Evolutionary conservation across 2,329 filamentous ascomycete genomes (phyloP), one percentile per base, ranked within the genome.

Genomic region (Acrodontium crateriforme): DNA sequence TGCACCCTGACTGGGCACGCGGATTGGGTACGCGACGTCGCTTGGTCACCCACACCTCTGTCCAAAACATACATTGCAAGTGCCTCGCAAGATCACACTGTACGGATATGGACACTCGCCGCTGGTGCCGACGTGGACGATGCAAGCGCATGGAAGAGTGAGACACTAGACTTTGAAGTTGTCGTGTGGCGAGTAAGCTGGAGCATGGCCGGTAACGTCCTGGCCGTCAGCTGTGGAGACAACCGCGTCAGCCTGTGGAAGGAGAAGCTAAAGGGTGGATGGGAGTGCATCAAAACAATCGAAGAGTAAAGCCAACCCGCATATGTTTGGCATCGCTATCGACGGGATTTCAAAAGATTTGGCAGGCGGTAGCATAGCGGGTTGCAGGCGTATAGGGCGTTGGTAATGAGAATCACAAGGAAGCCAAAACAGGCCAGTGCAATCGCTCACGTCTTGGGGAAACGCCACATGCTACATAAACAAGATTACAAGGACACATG

Each of bases 221-320:
- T 98, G 45, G 89, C 89, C 7, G 83, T 94, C 37, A 89, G 80
- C 51, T 83, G 83, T 20, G 82, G 79, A 15, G 87, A 98, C 59
- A 98, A 98, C 66, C 85, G 91, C 62, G 85, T 98, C 31, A 91
- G 78, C 29, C 59, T 98, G 55, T 98, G 87, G 87, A 98, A 95
- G 69, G 89, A 98, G 69, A 92, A 92, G 54, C 63, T 98, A 45
- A 80, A 79, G 53, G 89, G 89, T 30, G 82, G 92, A 52, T 98
- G 89, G 89, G 85, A 95, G 59, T 82, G 80, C 48, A 82, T 95
- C 41, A 94, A 93, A 71, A 84, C 82, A 34, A 85, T 98, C 53
- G 87, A 93, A 34, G 52, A 55, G 38, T 54, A 49, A 36, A 33
- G n/a, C n/a, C n/a, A n/a, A n/a, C n/a, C n/a, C n/a, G n/a, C n/a